A percentile compares a stretch with the other conserved stretches of the same genome.
Conservation (phyloP, 805 yeast genomes). For the Starmerella apicola region DNA sequence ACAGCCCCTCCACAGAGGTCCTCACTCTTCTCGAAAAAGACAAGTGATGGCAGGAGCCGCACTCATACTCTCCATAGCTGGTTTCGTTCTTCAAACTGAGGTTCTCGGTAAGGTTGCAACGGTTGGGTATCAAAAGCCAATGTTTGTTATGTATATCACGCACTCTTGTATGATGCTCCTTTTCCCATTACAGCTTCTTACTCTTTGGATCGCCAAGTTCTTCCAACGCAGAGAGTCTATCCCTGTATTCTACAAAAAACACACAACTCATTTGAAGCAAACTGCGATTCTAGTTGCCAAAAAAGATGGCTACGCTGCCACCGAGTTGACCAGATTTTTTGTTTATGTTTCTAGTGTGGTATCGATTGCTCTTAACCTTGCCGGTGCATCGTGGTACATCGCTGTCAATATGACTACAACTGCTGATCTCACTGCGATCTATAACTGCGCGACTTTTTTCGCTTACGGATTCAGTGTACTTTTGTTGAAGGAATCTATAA, state of each 20-base stretch:
- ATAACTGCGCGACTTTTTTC: conserved; percentile 80
- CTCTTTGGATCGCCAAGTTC: conserved; percentile 30
- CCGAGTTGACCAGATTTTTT: conserved; percentile 30
- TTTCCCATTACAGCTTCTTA: conserved; percentile 54
- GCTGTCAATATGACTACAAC: conserved; percentile 74
- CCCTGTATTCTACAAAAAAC: conserved; percentile 10
- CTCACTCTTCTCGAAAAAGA: conserved; percentile 25
- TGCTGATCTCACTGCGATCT: conserved; percentile 78
- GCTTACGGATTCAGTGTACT: conserved; percentile 78
- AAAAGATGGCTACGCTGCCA: conserved; percentile 8
- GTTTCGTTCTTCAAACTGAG: conserved; percentile 75
- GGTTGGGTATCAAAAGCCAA: conserved; percentile 52
- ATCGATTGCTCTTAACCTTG: conserved; percentile 50
- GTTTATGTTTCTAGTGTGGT: conserved; percentile 34
- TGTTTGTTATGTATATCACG: conserved; percentile 46
- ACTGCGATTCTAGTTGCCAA: conserved; percentile 16
- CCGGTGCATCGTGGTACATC: conserved; percentile 77
- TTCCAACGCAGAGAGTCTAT: conserved; percentile 6
- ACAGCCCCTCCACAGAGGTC: too few species aligned
- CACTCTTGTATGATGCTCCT: conserved; percentile 68
- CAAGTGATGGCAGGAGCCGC: conserved; percentile 35
- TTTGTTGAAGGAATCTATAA: conserved; percentile 51
- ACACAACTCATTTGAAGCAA: conserved; percentile 13
- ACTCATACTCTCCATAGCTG: conserved; percentile 36
- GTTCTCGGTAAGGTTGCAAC: conserved; percentile 57